Evolutionary conservation across 306 rosid genomes (phyloP), one percentile per base, ranked within the genome.

Genomic region (Vigna hirtella): DNA sequence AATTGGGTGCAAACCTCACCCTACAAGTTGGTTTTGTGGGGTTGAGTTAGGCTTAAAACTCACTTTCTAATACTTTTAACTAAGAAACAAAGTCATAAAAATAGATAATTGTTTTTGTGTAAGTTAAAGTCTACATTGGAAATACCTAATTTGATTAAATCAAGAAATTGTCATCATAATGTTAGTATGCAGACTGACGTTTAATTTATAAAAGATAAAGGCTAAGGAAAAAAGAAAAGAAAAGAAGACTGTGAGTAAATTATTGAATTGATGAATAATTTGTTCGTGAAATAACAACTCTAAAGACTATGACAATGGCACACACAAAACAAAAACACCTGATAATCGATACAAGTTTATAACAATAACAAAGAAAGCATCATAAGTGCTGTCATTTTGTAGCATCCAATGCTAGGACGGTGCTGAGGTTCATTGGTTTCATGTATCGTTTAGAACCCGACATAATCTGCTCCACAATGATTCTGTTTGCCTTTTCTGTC

Each of bases 341-440:
- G 47, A 34, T 34, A 32, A 10, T 61, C 51, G 73, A 45, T 42
- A 64, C 76, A 55, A 72, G 59, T 43, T 17, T 50, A 65, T 9
- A 72, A 62, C 64, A 69, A 75, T 49, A 7, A 20, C n/a, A 64
- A 47, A 30, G 26, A 59, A 50, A 48, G 57, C 5, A 61, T 34
- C 5, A 38, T 1, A 14, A 13, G 18, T 40, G 52, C 10, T 20
- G 55, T 76, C 56, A 83, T 14, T 79, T 51, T 16, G 40, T 75
- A 72, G 70, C 79, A 76, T 89, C 96, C 83, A 90, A 48, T 62
- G 86, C 87, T 42, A 93, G 48, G 82, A 90, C 49, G 17, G 91
- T 83, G 81, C 91, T 85, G 79, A 93, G 94, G 76, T 93, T 93
- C 91, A 89, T 80, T 8, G 98, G 98, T 20, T 70, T 83, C 93